A percentile compares a stretch with the other conserved stretches of the same genome.
Evolutionary conservation across 257 asterid genomes (phyloP).

Genomic region (Fraxinus excelsior): DNA sequence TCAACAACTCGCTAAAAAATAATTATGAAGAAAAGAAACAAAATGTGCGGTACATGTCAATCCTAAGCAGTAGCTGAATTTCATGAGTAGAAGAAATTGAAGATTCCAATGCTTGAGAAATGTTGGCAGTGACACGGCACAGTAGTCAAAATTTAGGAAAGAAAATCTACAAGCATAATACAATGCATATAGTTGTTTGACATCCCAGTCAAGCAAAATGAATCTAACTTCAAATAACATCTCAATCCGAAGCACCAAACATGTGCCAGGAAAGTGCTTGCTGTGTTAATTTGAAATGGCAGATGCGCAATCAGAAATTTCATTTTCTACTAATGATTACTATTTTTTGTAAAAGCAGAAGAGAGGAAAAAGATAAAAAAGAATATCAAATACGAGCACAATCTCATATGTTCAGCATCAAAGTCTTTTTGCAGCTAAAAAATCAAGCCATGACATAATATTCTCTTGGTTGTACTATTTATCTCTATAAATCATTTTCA

Average conservation of each 20-base stretch:
- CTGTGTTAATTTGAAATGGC: neutral
- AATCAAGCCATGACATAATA: neutral
- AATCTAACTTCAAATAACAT: neutral
- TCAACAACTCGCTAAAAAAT: neutral
- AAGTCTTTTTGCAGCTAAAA: neutral
- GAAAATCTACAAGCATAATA: neutral
- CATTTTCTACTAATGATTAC: neutral
- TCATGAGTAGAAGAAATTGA: constrained; percentile 1
- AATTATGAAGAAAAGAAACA: neutral
- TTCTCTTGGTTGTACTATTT: neutral
- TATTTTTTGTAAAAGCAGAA: too few species aligned
- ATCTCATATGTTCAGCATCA: neutral
- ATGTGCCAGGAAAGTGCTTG: neutral
- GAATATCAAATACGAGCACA: neutral
- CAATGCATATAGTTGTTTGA: neutral
- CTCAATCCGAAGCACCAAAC: neutral
- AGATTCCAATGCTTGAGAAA: constrained; percentile 13
- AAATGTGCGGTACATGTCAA: neutral
- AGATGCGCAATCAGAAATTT: neutral
- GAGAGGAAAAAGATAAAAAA: neutral
- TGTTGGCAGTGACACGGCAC: neutral
- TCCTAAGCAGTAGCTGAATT: neutral
- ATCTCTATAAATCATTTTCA: neutral
- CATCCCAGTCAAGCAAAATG: neutral
- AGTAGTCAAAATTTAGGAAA: neutral